Percentiles rank a stretch among this genome's conserved stretches.
These are phyloP conservation scores for Mycena vitilis DNA, from an alignment of 768 basidiomycete genomes.

Conservation along the genomic window DNA sequence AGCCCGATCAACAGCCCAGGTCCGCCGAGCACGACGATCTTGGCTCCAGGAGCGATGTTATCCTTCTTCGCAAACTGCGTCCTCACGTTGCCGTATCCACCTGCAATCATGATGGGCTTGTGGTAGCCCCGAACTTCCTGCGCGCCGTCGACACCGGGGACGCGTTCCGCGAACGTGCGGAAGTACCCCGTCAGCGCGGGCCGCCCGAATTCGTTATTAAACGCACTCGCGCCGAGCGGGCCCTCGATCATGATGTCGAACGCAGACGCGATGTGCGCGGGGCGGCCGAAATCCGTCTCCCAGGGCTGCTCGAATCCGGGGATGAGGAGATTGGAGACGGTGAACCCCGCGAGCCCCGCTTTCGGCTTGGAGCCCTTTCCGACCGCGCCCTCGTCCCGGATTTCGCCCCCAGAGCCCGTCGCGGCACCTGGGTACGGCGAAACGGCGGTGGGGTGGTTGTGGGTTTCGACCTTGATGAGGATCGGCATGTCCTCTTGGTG, in stretches of 20 bases:
- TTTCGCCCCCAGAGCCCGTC: conserved; percentile 98
- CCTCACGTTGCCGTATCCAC: conserved; percentile 94
- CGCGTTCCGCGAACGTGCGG: conserved; percentile 89
- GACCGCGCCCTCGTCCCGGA: conserved; percentile 96
- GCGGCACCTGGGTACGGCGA: conserved; percentile 99
- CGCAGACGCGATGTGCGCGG: conserved; percentile 90
- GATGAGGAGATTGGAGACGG: conserved; percentile 92
- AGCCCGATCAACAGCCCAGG: conserved; percentile 97
- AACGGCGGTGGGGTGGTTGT: conserved; percentile 98
- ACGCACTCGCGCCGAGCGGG: conserved; percentile 93
- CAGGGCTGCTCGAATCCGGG: conserved; percentile 93
- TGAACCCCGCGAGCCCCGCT: conserved; percentile 93
- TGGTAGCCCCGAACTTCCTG: conserved; percentile 93
- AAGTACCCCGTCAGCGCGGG: conserved; percentile 95
- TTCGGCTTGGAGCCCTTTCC: conserved; percentile 97
- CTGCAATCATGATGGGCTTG: conserved; percentile 99
- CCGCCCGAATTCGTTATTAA: conserved; percentile 98
- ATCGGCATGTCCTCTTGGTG: conserved; percentile 83
- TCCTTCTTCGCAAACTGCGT: conserved; percentile 85
- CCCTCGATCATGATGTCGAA: conserved; percentile 98
- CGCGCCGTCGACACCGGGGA: conserved; percentile 65
- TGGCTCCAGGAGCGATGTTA: conserved; percentile 82
- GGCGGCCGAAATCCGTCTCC: conserved; percentile 95
- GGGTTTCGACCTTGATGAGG: conserved; percentile 97
- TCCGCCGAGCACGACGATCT: conserved; percentile 93